A percentile compares a stretch with the other conserved stretches of the same genome.
phyloP scores from a whole-genome alignment of 768 basidiomycete species.

The Suillus brevipes region DNA sequence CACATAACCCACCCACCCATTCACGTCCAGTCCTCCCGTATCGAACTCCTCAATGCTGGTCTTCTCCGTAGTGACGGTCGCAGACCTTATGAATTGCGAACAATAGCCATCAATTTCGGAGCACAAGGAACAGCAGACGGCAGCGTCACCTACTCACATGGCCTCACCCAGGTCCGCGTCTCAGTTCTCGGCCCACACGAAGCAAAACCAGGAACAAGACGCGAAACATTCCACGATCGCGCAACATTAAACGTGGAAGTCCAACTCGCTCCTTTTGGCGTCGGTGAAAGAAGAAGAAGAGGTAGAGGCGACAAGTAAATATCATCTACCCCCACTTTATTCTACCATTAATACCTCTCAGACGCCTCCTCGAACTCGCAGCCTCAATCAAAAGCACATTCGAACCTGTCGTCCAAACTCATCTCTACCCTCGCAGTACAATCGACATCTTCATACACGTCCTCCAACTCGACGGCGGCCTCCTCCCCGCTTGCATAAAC shows the following conservation, averaged over 20 bases:
- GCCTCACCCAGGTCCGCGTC: slow-evolving; percentile 84
- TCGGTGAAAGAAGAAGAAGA: slow-evolving; percentile 74
- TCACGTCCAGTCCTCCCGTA: slow-evolving; percentile 42
- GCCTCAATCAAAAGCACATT: slow-evolving; percentile 91
- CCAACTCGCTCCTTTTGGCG: slow-evolving; percentile 82
- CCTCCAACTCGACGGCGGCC: slow-evolving; percentile 89
- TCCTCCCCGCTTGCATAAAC: slow-evolving; percentile 91
- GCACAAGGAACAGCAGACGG: slow-evolving; percentile 82
- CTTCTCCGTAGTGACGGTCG: slow-evolving; percentile 92
- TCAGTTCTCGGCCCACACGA: slow-evolving; percentile 94
- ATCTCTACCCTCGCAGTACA: slow-evolving; percentile 89
- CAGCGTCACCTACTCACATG: slow-evolving; percentile 80
- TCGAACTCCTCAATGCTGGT: slow-evolving; percentile 82
- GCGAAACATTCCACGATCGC: slow-evolving; percentile 81
- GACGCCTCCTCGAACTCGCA: slow-evolving; percentile 85
- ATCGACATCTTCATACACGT: slow-evolving; percentile 95
- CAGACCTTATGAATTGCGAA: slow-evolving; percentile 88
- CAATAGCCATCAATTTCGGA: slow-evolving; percentile 75
- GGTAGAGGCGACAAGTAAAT: slow-evolving; percentile 86
- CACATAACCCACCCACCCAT: neutral
- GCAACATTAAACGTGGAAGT: slow-evolving; percentile 91
- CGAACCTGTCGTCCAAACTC: slow-evolving; percentile 90
- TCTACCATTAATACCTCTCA: slow-evolving; percentile 31
- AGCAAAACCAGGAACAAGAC: slow-evolving; percentile 61
- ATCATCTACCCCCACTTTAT: neutral